Evolutionary conservation across 2,329 filamentous ascomycete species (phyloP), one percentile per base, ranked within the genome.

Genomic region (Monosporascus sp.): DNA sequence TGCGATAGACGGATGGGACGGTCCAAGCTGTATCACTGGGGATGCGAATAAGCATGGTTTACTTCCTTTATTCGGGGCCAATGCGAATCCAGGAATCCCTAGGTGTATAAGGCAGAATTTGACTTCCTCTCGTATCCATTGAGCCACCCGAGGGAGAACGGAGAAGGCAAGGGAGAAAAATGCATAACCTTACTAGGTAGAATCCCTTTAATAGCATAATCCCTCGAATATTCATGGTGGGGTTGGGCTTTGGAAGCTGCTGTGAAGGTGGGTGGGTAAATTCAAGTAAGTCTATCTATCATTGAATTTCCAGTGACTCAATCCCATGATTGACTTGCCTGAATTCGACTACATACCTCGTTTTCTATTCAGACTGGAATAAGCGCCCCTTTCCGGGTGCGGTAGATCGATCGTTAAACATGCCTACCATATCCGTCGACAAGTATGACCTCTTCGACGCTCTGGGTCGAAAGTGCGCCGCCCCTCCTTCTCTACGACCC

Each of bases 361-460:
- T 43, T 46, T 46, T 14, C 11, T n/a, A 46, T 19, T 8, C 14
- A 31, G 11, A 26, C 8, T 46, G 24, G 26, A 43, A 11, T 43
- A 20, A 43, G 19, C 19, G 9, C 40, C 20, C 20, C 40, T 43
- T 43, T n/a, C 8, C 3, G 43, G 43, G 43, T 24, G 43, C 43
- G 20, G 11, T n/a, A 46, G 22, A 16, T 31, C 26, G 19, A 24
- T 44, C 40, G 50, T 31, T 19, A 73, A 84, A 71, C 57, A 97
- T 97, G 94, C 94, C 94, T 75, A 99, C 94, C 70, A 97, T 99
- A 65, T 82, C 87, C 64, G 92, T 97, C 65, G 89, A 97, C 79
- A 99, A 97, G 79, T 92, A 91, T 67, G 90, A 87, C 69, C 89
- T 99, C 70, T 97, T 89, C 81, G 86, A 95, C 76, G 91, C 89